Evolutionary conservation across 345 rosid genomes (phyloP), one percentile per base, ranked within the genome.

Genomic region (Hypericum perforatum): DNA sequence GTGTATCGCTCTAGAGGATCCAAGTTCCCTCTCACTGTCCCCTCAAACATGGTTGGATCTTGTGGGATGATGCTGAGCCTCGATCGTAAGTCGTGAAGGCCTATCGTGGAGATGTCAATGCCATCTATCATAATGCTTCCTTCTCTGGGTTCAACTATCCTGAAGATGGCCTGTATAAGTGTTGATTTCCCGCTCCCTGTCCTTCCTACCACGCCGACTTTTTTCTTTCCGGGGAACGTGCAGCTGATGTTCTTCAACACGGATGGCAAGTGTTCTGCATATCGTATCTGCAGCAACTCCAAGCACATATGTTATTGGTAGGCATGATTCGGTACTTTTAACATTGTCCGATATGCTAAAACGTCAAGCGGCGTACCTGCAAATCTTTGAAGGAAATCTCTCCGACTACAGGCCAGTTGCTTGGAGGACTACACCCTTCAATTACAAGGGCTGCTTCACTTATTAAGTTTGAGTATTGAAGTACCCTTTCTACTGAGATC

Each of bases 181-280:
- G 98, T 90, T 57, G 98, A 86, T 70, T 90, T 90, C 52, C 98
- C 96, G 49, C 97, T 86, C 51, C 96, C 96, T 46, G 96, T 90
- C 72, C 97, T 82, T 66, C 95, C 97, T 39, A 90, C 97, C 11
- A 90, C 95, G 39, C 97, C 97, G 43, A 90, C 74, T 71, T 84
- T 90, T 57, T 70, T 82, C 63, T 78, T 68, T 69, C 91, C 89
- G 1, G 96, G 98, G 66, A 90, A 81, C 37, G 77, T 81, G 75
- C 94, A 86, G 61, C 59, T 77, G 13, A 90, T 79, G 67, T 80
- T 77, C 65, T 80, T 86, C 60, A 90, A 66, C 64, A 90, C 89
- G 39, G 79, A 75, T 54, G 98, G 98, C 51, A 90, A 85, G 68
- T 90, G 91, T 39, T 86, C 98, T 3, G 96, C 89, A 51, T 90